Evolutionary conservation across 345 rosid species (phyloP), one percentile per base, ranked within the genome.

Genomic region (Geranium brycei): DNA sequence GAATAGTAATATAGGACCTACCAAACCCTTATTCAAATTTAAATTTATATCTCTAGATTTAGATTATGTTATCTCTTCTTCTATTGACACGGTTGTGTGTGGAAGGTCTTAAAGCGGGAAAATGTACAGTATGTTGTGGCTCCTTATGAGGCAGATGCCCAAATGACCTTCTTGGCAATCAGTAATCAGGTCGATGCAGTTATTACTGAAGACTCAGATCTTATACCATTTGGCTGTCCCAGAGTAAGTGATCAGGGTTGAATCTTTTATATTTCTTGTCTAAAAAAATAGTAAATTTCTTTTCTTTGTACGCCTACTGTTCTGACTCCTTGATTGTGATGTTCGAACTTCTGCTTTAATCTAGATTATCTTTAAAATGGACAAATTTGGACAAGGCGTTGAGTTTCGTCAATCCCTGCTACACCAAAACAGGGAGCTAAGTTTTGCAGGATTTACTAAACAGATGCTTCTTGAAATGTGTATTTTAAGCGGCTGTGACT

Each of bases 141-240:
- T 64, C 99, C 99, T 19, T 93, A 88, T 10, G 99, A 93, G 75
- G 97, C 99, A 17, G 97, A 93, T 88, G 96, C 99, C 23, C 96
- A 93, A 67, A 90, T 93, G 99, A 78, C 97, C 51, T 93, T 86
- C 71, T 79, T 93, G 80, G 96, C 91, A n/a, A 55, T 81, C 62
- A 80, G 80, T 73, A 83, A 82, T 64, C 91, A 86, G 70, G 99
- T 85, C 58, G 95, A 85, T 79, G 97, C 92, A 1, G 83, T 93
- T 35, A 84, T 93, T 66, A 90, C 99, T 0, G 99, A 93, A 80
- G 97, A 93, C 76, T 93, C 99, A 58, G 99, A 93, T 83, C 92
- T 93, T 58, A 85, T 93, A 83, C 91, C 97, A 28, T 93, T 90
- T 80, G 99, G 99, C 65, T 88, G 96, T 76, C 89, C 91, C 38